phyloP scores from a whole-genome alignment of 257 asterid species.

The Knoxia roxburghii region DNA sequence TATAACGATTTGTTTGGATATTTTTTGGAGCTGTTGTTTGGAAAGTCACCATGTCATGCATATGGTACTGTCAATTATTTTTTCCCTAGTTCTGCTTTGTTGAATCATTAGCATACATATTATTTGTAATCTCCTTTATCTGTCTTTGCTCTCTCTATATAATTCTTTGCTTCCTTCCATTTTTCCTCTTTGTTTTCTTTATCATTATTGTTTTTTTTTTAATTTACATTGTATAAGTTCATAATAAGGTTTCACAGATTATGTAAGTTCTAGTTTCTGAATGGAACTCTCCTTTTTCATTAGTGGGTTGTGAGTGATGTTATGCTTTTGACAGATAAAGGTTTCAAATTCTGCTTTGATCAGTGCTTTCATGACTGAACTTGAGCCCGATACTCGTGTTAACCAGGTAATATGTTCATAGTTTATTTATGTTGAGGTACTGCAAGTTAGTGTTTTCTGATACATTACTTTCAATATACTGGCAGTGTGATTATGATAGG shows the following conservation, averaged over 20 bases:
- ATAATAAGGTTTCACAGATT: background rate
- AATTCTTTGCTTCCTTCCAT: background rate
- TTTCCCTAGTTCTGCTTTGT: background rate
- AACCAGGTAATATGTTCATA: slow-evolving; percentile 45
- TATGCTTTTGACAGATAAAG: slow-evolving; percentile 55
- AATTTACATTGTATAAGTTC: too few relatives aligned
- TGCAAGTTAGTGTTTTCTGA: background rate
- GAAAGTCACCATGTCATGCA: background rate
- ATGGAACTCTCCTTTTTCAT: background rate
- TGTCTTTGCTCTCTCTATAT: background rate
- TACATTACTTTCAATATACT: slow-evolving; percentile 1
- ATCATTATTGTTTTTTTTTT: too few relatives aligned
- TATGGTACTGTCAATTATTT: background rate
- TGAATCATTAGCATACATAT: background rate
- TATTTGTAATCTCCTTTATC: background rate
- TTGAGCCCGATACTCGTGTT: slow-evolving; percentile 85
- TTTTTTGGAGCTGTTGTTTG: background rate
- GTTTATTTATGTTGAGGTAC: background rate
- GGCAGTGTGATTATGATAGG: slow-evolving; percentile 85
- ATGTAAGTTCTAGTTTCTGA: background rate
- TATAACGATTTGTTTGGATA: background rate
- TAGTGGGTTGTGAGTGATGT: background rate
- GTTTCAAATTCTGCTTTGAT: slow-evolving; percentile 96
- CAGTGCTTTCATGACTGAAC: slow-evolving; percentile 94
- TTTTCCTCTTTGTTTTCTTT: background rate